Percentiles rank a stretch among this genome's conserved stretches.
Conservation (phyloP, 352 stramenopile genomes). For the Phytophthora melonis region DNA sequence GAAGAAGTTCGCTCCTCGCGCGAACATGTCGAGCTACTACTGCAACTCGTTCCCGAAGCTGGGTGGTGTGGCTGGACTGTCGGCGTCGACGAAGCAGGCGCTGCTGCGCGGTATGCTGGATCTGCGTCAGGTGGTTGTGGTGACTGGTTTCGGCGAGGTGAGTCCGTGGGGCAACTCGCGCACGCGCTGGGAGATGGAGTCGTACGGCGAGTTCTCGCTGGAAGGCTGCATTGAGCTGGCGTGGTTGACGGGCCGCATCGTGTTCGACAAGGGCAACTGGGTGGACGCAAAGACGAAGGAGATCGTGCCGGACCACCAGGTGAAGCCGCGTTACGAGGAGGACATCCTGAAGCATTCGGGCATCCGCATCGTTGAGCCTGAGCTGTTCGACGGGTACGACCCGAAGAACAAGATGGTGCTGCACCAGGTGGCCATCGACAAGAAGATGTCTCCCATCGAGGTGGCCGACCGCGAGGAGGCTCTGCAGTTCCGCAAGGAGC, state of each 20-base stretch:
- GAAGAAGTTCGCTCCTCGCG: conserved; percentile 53
- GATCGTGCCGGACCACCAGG: conserved; percentile 72
- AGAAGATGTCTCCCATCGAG: conserved; percentile 90
- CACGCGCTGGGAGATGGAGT: conserved; percentile 93
- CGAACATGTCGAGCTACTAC: conserved; percentile 83
- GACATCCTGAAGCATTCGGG: conserved; percentile 80
- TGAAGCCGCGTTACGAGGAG: conserved; percentile 89
- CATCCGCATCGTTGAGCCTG: conserved; percentile 88
- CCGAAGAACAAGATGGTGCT: conserved; percentile 89
- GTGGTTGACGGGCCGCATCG: conserved; percentile 88
- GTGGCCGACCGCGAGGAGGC: conserved; percentile 85
- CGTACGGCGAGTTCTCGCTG: conserved; percentile 89
- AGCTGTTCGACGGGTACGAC: conserved; percentile 90
- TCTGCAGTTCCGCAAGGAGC: conserved; percentile 79
- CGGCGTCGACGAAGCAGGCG: conserved; percentile 45
- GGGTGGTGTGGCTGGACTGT: conserved; percentile 45
- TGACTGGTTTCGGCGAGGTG: conserved; percentile 89
- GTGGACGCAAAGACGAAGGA: conserved; percentile 87
- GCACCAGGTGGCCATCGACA: conserved; percentile 90
- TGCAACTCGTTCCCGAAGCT: conserved; percentile 75
- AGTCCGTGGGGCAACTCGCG: conserved; percentile 88
- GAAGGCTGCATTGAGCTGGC: conserved; percentile 91
- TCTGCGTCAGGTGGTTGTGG: conserved; percentile 83
- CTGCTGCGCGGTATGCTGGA: conserved; percentile 82
- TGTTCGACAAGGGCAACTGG: conserved; percentile 86